Evolutionary conservation across 495 filamentous ascomycete genomes (phyloP), one percentile per base, ranked within the genome.

Genomic region (Staphylotrichum longicolle): DNA sequence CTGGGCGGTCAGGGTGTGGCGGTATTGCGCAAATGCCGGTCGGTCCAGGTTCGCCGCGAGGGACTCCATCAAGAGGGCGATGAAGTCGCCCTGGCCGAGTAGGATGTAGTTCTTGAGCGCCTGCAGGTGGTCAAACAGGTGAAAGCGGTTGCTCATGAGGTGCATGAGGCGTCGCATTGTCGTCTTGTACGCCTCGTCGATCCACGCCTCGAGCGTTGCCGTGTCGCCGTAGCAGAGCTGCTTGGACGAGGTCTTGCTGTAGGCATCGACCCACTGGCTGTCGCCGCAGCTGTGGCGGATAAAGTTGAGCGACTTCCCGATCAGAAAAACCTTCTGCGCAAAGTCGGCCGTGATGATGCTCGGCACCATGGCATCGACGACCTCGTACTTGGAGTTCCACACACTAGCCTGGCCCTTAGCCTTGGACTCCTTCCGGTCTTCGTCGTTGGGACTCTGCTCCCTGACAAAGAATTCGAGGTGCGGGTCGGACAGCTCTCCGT

Each of bases 291-390:
- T 90, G 74, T 96, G 90, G 42, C 93, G 89, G 72, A 98, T 97
- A 75, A 99, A 99, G 74, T 99, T 99, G 32, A 99, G 77, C 11
- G 91, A 95, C 73, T 99, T 99, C 40, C 95, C 95, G 65, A 98
- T 99, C 9, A 98, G 78, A 65, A 97, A 98, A 27, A 97, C 88
- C 68, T 96, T 96, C 58, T 94, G 88, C 0, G 94, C 91, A 75
- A 98, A 97, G 37, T 96, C 90, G 54, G 86, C 82, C 4, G 90
- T 93, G 49, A 97, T 90, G 62, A 99, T 96, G 40, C 86, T 91
- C 6, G 95, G 95, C 20, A 96, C 86, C 88, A 97, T 93, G 12
- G 83, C 77, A 59, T 90, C 83, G 63, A 89, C 86, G 46, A 98
- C 78, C 69, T 88, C 88, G 78, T 98, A 99, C 69, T 99, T 98